A percentile compares a stretch with the other conserved stretches of the same genome.
Evolutionary conservation across 2,329 filamentous ascomycete species (phyloP).

Genomic region (Pseudopithomyces chartarum): DNA sequence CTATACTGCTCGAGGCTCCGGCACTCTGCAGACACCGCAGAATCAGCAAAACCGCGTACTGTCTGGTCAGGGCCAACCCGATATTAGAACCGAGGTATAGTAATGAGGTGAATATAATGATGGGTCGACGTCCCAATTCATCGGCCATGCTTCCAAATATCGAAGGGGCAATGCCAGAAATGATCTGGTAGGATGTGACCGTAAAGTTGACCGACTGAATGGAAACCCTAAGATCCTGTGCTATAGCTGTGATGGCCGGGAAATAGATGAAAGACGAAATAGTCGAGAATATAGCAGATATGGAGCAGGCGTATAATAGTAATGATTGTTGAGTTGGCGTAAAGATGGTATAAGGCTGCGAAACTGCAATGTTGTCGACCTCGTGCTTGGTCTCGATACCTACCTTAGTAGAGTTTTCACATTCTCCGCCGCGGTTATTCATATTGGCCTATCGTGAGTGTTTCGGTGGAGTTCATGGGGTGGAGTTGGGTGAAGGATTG

Average conservation of each 20-base stretch:
- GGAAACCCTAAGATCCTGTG: conserved; percentile 47
- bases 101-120: conserved; percentile 47
- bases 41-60: conserved; percentile 47
- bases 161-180: conserved; percentile 51
- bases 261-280: conserved; percentile 47
- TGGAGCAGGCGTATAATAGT: too few relatives aligned
- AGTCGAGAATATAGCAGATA: too few relatives aligned
- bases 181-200: conserved; percentile 53
- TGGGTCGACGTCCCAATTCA: conserved; percentile 46
- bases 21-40: conserved; percentile 51
- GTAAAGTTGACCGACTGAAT: conserved; percentile 47
- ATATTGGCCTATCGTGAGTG: too few relatives aligned
- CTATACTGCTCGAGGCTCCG: conserved; percentile 51
- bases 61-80: conserved; percentile 46
- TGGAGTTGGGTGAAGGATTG: too few relatives aligned
- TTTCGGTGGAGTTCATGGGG: too few relatives aligned
- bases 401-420: too few relatives aligned
- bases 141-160: conserved; percentile 51
- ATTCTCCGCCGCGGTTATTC: too few relatives aligned
- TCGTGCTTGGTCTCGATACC: too few relatives aligned
- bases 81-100: conserved; percentile 49
- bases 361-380: too few relatives aligned
- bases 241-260: conserved; percentile 50
- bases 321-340: too few relatives aligned
- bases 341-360: too few relatives aligned